Base-by-base conservation (phyloP, 441 rosid species). In the Brassica balearica region DNA sequence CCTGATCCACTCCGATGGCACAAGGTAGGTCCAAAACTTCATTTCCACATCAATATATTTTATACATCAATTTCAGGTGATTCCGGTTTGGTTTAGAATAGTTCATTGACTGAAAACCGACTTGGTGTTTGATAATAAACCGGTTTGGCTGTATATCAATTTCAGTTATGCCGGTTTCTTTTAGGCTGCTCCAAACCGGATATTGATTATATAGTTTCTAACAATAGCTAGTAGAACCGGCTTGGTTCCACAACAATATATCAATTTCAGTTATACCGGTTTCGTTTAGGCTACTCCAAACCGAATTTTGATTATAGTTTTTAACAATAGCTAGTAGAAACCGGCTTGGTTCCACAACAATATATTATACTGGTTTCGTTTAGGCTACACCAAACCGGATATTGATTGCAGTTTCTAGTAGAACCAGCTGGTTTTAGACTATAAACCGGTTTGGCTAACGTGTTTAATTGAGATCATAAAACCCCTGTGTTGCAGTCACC, bases 1-100 rank as follows among this genome's bases (percentile, higher is more conserved):
- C 94, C 87, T 0, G 98, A 96, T 64, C 74, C 77, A 68, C 87
- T 65, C 65, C 87, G 93, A 10, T 91, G 96, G 98, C 84, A 81
- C 17, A 87, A 86, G 88, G 99, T 93, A 85, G 25, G 43, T 65
- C 56, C 56, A 76, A 63, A 15, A 59, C 58, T 41, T 25, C 15
- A 5, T 22, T 58, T 58, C 9, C 20, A 15, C 34, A 25, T 41
- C 11, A 38, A 38, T 9, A 8, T 38, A 38, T 38, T 38, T 36
- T 36, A 36, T 36, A 8, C 46, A 38, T 38, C 48, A 41, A 1
- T 41, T 41, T 41, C 41, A 6, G 41, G 41, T 34, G 9, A 34
- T 34, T 38, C 67, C 67, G 62, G 22, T 2, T 69, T 9, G 2
- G 6, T 8, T 59, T 10, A 38, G 2, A 41, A 43, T 1, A 4